phyloP scores from a whole-genome alignment of 2,329 filamentous ascomycete species.

The Ciborinia camelliae region DNA sequence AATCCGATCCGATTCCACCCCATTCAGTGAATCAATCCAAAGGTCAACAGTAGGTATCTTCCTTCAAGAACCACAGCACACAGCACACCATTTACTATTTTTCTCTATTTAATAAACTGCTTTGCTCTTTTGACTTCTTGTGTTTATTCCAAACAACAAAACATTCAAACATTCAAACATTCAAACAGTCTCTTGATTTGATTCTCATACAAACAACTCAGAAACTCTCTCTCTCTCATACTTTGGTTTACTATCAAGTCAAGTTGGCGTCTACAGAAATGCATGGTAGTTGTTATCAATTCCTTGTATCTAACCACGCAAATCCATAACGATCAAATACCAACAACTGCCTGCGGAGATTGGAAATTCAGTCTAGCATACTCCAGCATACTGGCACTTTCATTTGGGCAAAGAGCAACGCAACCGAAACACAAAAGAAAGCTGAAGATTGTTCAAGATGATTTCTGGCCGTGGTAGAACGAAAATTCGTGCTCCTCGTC shows the following conservation, averaged over 20 bases:
- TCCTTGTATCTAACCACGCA: slow-evolving; percentile 19
- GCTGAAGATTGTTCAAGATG: slow-evolving; percentile 38
- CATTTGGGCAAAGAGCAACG: no score
- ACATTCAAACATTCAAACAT: no score
- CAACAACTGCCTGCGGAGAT: neutral
- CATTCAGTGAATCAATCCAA: no score
- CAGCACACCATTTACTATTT: neutral
- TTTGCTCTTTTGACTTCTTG: neutral
- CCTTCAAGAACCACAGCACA: no score
- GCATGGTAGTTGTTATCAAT: neutral
- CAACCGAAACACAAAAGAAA: neutral
- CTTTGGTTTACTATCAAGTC: neutral
- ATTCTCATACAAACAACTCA: neutral
- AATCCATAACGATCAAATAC: neutral
- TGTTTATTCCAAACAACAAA: no score
- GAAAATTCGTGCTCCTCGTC: slow-evolving; percentile 65
- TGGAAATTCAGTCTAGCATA: neutral
- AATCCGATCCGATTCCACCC: neutral
- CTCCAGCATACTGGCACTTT: neutral
- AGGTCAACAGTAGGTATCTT: no score
- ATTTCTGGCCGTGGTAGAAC: slow-evolving; percentile 51
- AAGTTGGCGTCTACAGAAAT: neutral
- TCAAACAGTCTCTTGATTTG: neutral
- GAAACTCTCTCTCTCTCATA: neutral
- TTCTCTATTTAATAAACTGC: neutral